Evolutionary conservation across 768 basidiomycete species (phyloP), one percentile per base, ranked within the genome.

Genomic region (Suillus spraguei): DNA sequence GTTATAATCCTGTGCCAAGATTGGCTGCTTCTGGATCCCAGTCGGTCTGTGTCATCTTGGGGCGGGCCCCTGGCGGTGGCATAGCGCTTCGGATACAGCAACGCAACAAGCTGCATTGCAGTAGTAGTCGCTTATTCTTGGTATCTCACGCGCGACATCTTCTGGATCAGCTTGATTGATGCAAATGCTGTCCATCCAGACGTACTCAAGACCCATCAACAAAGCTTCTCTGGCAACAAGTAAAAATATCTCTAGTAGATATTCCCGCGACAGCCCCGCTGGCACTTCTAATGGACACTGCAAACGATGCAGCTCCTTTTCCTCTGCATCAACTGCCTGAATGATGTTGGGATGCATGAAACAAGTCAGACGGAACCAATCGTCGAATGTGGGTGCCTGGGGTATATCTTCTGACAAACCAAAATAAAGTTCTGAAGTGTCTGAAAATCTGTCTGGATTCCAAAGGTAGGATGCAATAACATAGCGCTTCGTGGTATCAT

Each of bases 391-490:
- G 52, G 52, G 52, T 33, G 52, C 32, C 9, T n/a, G 32, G 9
- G 52, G 20, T 53, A 53, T 53, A 32, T 53, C 52, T 0, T 53
- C 2, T 0, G 0, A 20, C 2, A 33, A 33, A 13, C 52, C 52
- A 53, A 20, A 33, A 10, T 53, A 53, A 10, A 33, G 52, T 53
- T 53, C 52, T n/a, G 32, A 0, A 53, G 52, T 33, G 28, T n/a
- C 32, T 1, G 52, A n/a, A 53, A 33, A 33, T 33, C 52, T 33
- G 20, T 53, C 32, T 53, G 52, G 52, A 33, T 53, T 53, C 52
- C 52, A 53, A 10, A 53, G 52, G 32, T 53, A 53, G 52, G 52
- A 53, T 53, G 52, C 52, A 33, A 53, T 53, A 10, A 53, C 52
- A 33, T 53, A 53, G 52, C 52, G 52, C 5, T 53, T 53, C 5